Evolutionary conservation across 768 basidiomycete species (phyloP).

Genomic region (Suillus subluteus): DNA sequence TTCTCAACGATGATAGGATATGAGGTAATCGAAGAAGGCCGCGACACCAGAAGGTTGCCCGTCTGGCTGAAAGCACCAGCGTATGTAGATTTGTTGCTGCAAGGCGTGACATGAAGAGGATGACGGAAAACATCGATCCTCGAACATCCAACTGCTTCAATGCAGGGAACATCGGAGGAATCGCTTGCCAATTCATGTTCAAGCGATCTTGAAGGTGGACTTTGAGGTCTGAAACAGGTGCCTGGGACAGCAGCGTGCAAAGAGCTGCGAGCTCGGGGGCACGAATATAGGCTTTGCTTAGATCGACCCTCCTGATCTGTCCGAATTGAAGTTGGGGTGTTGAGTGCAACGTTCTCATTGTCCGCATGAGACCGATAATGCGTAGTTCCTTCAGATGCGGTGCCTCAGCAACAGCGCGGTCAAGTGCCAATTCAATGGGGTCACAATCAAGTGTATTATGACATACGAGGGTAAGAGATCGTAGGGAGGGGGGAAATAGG

Average conservation of each 20-base stretch:
- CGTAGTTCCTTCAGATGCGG: constrained; percentile 6
- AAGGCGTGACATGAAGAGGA: constrained; percentile 11
- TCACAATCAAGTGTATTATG: constrained; percentile 5
- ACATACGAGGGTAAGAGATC: constrained; percentile 11
- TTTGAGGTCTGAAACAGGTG: constrained; percentile 9
- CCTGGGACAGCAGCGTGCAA: constrained; percentile 2
- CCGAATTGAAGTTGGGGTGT: background rate
- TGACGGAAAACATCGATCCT: constrained; percentile 5
- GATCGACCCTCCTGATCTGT: constrained; percentile 6
- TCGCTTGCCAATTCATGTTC: constrained; percentile 6
- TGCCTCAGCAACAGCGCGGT: background rate
- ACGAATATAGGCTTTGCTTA: constrained; percentile 5
- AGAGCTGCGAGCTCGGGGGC: constrained; percentile 3
- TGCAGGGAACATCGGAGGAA: constrained; percentile 8
- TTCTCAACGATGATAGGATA: constrained; percentile 4
- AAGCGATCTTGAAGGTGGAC: constrained; percentile 5
- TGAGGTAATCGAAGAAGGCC: background rate
- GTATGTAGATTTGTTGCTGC: constrained; percentile 1
- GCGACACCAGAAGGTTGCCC: background rate
- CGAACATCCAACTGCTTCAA: constrained; percentile 8
- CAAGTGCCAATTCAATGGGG: background rate
- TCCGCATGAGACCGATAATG: background rate
- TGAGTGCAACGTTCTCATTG: background rate
- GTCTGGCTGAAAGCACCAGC: constrained; percentile 10
- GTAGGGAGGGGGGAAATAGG: constrained; percentile 12